Conservation (phyloP, 208 protist species). For the Borovskyia barvae region DNA sequence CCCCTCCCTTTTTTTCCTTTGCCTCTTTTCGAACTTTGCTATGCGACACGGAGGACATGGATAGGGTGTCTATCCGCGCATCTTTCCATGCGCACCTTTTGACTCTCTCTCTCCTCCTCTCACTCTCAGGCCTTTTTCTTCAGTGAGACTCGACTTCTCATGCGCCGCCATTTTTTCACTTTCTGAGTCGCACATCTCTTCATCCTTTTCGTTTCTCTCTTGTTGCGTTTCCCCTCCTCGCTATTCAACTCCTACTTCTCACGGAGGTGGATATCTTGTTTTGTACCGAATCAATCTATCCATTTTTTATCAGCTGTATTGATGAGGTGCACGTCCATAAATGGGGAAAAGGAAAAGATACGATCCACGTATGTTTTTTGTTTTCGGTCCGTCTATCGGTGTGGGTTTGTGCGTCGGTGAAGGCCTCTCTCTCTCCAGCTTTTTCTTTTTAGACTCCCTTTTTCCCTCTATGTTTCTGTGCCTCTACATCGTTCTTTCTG, state of each 20-base stretch:
- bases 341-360: neutral
- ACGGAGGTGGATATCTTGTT: neutral
- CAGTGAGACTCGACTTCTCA: too few relatives aligned
- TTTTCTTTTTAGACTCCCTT: neutral
- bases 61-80: too few relatives aligned
- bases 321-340: too few relatives aligned
- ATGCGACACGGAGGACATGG: too few relatives aligned
- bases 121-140: too few relatives aligned
- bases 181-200: too few relatives aligned
- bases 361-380: neutral
- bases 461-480: neutral
- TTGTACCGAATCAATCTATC: neutral
- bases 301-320: too few relatives aligned
- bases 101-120: too few relatives aligned
- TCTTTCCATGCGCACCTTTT: too few relatives aligned
- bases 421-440: neutral
- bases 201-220: neutral
- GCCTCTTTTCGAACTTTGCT: too few relatives aligned
- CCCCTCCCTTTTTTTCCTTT: too few relatives aligned
- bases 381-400: neutral
- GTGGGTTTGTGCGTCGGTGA: neutral
- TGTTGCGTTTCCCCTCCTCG: conserved; percentile 3
- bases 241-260: conserved; percentile 1
- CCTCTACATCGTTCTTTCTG: neutral
- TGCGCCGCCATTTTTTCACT: too few relatives aligned